Percentiles rank a stretch among this genome's conserved stretches.
These are phyloP conservation scores for Pythium vanterpoolii DNA, from an alignment of 352 stramenopile genomes.

Conservation along the genomic window DNA sequence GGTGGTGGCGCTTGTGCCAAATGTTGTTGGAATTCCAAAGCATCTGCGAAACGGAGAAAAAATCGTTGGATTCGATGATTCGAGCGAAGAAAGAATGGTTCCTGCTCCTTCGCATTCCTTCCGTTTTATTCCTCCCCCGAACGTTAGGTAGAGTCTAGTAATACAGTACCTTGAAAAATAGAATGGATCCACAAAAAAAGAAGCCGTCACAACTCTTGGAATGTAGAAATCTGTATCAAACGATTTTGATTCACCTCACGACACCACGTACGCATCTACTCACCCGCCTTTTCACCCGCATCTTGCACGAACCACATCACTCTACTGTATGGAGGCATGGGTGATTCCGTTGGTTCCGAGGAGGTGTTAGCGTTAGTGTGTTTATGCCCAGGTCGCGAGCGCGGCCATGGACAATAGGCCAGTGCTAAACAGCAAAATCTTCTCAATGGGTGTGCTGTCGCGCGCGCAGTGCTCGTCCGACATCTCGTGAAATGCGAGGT, in stretches of 20 bases:
- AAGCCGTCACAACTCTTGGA: no score
- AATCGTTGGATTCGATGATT: not conserved
- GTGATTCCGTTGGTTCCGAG: not conserved
- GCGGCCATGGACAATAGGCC: slow-evolving; percentile 49
- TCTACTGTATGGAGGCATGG: not conserved
- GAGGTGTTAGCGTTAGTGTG: not conserved
- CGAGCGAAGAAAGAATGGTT: not conserved
- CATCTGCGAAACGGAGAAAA: not conserved
- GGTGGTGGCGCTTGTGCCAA: not conserved
- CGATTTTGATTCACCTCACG: no score
- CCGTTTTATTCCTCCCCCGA: not conserved
- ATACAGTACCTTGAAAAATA: no score
- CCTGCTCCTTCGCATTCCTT: not conserved
- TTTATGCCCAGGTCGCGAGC: slow-evolving; percentile 45
- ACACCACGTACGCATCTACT: no score
- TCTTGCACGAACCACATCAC: no score
- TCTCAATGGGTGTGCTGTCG: slow-evolving; percentile 37
- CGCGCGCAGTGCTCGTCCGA: slow-evolving; percentile 47
- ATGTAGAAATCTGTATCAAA: no score
- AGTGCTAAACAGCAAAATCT: slow-evolving; percentile 47
- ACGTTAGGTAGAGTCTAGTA: no score
- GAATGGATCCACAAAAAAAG: no score
- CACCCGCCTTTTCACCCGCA: no score
- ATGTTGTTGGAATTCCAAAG: not conserved
- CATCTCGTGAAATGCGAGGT: slow-evolving; percentile 64